Conservation (phyloP, 2,329 filamentous ascomycete species). For the Hypomyces perniciosus region DNA sequence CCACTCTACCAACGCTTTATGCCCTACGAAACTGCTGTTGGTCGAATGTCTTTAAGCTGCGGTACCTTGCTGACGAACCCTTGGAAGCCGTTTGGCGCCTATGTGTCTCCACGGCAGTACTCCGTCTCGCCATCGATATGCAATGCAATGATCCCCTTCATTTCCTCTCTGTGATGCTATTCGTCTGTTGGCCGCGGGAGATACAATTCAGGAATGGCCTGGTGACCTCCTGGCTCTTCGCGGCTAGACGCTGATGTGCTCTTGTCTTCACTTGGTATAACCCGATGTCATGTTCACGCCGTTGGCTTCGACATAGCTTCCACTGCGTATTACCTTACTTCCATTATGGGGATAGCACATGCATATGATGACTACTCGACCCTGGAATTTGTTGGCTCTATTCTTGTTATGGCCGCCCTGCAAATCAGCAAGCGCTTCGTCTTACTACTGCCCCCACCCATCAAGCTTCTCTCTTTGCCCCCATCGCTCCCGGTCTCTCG, state of each 20-base stretch:
- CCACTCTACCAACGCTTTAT: background rate
- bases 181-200: background rate
- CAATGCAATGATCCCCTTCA: conserved; percentile 14
- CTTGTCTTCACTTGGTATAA: no score
- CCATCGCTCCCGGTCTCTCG: background rate
- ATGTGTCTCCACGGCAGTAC: conserved; percentile 2
- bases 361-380: no score
- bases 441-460: background rate
- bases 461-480: background rate
- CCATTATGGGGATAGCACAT: no score
- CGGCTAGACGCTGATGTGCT: no score
- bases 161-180: conserved; percentile 9
- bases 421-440: conserved; percentile 6
- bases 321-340: no score
- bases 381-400: background rate
- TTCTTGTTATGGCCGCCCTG: conserved; percentile 5
- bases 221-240: conserved; percentile 4
- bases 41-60: background rate
- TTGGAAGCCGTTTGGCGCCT: background rate
- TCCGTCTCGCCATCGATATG: conserved; percentile 3
- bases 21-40: background rate
- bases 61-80: background rate
- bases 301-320: no score
- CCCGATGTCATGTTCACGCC: no score
- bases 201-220: conserved; percentile 1